phyloP scores from a whole-genome alignment of 768 basidiomycete genomes.

The Leucosporidium creatinivorum region DNA sequence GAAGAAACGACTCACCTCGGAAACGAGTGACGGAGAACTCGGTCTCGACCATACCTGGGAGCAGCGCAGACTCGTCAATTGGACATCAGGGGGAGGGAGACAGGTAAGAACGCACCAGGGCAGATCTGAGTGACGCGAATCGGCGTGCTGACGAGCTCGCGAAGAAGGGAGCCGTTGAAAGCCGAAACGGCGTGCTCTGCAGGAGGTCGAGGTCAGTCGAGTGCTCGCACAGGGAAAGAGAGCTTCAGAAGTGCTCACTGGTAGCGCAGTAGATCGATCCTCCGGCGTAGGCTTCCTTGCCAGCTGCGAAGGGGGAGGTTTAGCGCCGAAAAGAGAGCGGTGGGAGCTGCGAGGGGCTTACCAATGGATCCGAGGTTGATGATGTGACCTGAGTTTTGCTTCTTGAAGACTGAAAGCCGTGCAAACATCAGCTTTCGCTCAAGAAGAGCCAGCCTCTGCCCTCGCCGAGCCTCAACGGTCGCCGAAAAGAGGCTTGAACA shows the following conservation, averaged over 20 bases:
- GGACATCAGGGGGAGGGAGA: too few relatives aligned
- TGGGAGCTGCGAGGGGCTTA: too few relatives aligned
- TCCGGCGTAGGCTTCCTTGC: constrained; percentile 76
- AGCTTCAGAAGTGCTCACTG: too few relatives aligned
- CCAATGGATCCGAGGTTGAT: constrained; percentile 87
- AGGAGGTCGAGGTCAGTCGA: not conserved
- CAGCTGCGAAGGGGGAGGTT: constrained; percentile 47
- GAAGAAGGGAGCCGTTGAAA: constrained; percentile 69
- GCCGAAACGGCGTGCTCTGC: constrained; percentile 56
- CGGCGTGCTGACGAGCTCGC: constrained; percentile 80
- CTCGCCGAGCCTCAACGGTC: too few relatives aligned
- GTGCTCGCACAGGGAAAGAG: too few relatives aligned
- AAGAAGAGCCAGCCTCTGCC: too few relatives aligned
- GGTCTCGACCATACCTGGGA: constrained; percentile 32
- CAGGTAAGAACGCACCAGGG: constrained; percentile 54
- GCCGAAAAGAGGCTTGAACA: too few relatives aligned
- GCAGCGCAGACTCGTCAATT: not conserved
- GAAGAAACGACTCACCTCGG: constrained; percentile 45
- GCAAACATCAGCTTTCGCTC: not conserved
- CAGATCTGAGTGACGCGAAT: constrained; percentile 92
- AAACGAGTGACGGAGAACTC: constrained; percentile 88
- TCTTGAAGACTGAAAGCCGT: constrained; percentile 59
- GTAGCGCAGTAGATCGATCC: constrained; percentile 91
- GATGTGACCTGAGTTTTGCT: constrained; percentile 54
- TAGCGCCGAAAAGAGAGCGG: too few relatives aligned